phyloP scores from a whole-genome alignment of 2,329 filamentous ascomycete species.

The Aspergillus persii region DNA sequence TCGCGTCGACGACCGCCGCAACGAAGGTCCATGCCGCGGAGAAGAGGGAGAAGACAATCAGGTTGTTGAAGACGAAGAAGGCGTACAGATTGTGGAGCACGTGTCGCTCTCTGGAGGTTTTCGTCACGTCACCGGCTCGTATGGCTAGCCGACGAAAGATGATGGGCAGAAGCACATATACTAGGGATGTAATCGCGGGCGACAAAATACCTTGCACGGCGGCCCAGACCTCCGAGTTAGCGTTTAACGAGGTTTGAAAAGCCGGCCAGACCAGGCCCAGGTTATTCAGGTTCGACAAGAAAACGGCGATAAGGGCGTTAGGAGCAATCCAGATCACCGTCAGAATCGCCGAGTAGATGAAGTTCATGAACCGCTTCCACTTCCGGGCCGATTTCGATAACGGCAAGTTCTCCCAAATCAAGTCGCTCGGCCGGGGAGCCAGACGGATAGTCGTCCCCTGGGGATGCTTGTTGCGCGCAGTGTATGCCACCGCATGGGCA shows the following conservation, averaged over 20 bases:
- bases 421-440: slow-evolving; percentile 82
- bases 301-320: slow-evolving; percentile 92
- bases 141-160: slow-evolving; percentile 87
- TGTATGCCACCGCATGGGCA: slow-evolving; percentile 83
- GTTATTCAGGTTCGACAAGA: slow-evolving; percentile 81
- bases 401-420: slow-evolving; percentile 93
- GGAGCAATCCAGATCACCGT: slow-evolving; percentile 86
- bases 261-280: slow-evolving; percentile 74
- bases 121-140: slow-evolving; percentile 81
- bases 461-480: slow-evolving; percentile 75
- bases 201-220: slow-evolving; percentile 89
- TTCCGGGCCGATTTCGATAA: slow-evolving; percentile 66
- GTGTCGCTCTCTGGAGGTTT: slow-evolving; percentile 87
- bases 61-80: slow-evolving; percentile 97
- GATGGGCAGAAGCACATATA: slow-evolving; percentile 84
- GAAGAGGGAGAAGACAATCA: slow-evolving; percentile 91
- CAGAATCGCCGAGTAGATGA: slow-evolving; percentile 76
- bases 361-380: slow-evolving; percentile 74
- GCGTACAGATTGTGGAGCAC: slow-evolving; percentile 87
- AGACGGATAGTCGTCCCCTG: slow-evolving; percentile 73
- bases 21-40: slow-evolving; percentile 76
- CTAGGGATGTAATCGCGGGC: slow-evolving; percentile 79
- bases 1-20: slow-evolving; percentile 60
- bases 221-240: slow-evolving; percentile 70
- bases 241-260: slow-evolving; percentile 65